Evolutionary conservation across 805 yeast genomes (phyloP), one percentile per base, ranked within the genome.

Genomic region (Blastobotrys peoriensis): DNA sequence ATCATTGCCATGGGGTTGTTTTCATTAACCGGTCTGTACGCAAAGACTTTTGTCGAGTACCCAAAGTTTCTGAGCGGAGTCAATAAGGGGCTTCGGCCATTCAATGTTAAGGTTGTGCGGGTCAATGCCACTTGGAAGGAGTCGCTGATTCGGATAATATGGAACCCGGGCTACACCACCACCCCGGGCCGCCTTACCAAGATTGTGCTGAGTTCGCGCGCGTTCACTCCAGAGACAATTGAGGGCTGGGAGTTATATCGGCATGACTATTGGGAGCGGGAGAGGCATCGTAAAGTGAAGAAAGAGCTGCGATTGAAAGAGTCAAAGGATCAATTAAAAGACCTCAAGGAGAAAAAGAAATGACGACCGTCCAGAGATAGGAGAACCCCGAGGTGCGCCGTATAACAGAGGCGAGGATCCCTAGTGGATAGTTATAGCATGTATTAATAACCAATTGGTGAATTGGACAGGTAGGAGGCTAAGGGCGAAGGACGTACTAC

Each of bases 221-320:
- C 81, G 1, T 93, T 91, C 64, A 78, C 78, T 48, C 79, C 93
- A 0, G 89, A 84, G 40, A 77, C 84, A 4, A 74, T 96, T 50
- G 96, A 89, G 61, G 89, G 87, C 6, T 91, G 98, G 98, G 98
- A 91, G 58, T 63, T 87, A 34, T 91, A 89, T 57, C 67, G 98
- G 48, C 86, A 85, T 53, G 97, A 89, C 61, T 93, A 88, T 60
- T 93, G 98, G 97, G 78, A 80, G 18, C 74, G 83, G 54, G 96
- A 88, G 60, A 85, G 86, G 28, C 44, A 41, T 3, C 33, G 54
- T 8, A 25, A 25, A 13, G 13, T 25, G 10, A 8, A 13, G 30
- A 25, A 25, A 13, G 22, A 13, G 5, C 22, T 18, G 33, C 36
- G 48, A 36, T 36, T 27, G 17, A 36, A 40, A 19, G 25, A 40